Evolutionary conservation across 192 early-diverging fungal species (phyloP), one percentile per base, ranked within the genome.

Genomic region (Umbelopsis ramanniana): DNA sequence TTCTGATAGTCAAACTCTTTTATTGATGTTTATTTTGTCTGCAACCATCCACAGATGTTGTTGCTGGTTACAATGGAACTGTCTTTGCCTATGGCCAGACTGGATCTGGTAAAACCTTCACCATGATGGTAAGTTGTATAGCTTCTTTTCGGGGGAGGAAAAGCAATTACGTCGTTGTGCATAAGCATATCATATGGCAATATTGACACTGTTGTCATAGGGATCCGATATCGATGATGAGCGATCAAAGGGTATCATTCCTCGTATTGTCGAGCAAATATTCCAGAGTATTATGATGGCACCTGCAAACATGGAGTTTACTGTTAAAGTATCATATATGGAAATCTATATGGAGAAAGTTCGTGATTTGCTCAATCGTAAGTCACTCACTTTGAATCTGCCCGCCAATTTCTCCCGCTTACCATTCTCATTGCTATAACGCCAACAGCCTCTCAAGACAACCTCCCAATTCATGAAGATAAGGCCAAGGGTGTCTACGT

Each of bases 321-420:
- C 97, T 23, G 97, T 99, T 73, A 93, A 96, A 76, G 92, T 96
- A 14, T 96, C 95, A 15, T 99, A 92, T 81, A 97, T 99, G 96
- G 98, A 99, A 87, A 97, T 99, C 72, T 99, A 99, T 86, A 99
- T 98, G 97, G 98, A 99, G 75, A 94, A 92, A 79, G 95, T 99
- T 72, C 88, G 95, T 66, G 98, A 99, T 88, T 80, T 99, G 73
- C 85, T 99, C 55, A 94, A 95, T 80, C 93, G 89, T 93, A 81
- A 84, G 88, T 73, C 8, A 50, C 15, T 15, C 19, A 19, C 19
- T 15, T 50, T 50, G 48, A 17, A 50, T n/a, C 17, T 21, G 3
- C 29, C 29, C 15, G 17, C 17, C 5, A 0, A 50, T 3, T 50
- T 5, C 48, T 3, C 19, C 2, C 29, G 29, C n/a, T 21, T 50